Conservation (phyloP, 768 basidiomycete species). For the Hirschioporus abietinus region DNA sequence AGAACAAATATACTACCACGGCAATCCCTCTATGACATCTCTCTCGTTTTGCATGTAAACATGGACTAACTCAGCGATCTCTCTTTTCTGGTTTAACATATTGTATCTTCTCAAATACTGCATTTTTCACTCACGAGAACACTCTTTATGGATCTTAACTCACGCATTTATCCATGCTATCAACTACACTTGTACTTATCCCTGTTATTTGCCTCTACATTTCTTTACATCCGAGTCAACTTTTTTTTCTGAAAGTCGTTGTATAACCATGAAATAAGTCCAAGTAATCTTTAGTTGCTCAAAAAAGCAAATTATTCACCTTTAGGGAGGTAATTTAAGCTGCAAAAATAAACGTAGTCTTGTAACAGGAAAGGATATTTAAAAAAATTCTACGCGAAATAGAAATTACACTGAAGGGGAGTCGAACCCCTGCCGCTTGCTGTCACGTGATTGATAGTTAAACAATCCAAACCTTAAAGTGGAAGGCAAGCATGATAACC, state of each 20-base stretch:
- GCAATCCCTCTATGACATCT: neutral
- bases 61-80: neutral
- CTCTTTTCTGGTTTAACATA: neutral
- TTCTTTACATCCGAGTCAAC: neutral
- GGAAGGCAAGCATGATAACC: constrained; percentile 5
- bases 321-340: no score
- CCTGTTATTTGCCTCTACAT: neutral
- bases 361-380: no score
- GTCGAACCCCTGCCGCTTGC: constrained; percentile 6
- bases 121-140: neutral
- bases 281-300: no score
- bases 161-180: neutral
- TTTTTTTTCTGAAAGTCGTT: neutral
- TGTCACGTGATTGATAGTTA: no score
- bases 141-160: neutral
- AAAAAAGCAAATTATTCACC: no score
- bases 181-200: neutral
- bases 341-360: no score
- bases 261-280: neutral
- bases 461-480: no score
- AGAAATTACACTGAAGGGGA: constrained; percentile 7
- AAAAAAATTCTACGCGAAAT: no score
- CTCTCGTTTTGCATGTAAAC: neutral
- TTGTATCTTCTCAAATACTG: neutral
- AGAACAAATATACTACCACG: neutral